Evolutionary conservation across 176 grass and related monocot species (phyloP), one percentile per base, ranked within the genome.

Genomic region (Puya raimondii): DNA sequence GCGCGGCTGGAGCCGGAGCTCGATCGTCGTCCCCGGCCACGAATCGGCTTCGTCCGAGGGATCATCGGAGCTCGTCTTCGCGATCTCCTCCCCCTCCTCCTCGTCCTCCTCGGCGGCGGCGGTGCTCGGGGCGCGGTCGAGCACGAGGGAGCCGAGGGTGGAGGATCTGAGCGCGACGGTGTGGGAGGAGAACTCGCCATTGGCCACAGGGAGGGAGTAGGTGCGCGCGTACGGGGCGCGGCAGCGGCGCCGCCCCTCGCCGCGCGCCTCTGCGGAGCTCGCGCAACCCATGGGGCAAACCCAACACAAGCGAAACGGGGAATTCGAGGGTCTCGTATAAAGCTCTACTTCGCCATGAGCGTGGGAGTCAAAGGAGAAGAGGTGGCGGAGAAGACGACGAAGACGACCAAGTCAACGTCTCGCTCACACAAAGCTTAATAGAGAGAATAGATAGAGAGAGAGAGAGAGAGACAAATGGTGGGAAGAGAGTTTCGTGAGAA

Each of bases 241-340:
- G 79, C 79, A 68, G 42, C 81, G 65, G 10, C 74, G 82, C 74
- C 80, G 82, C 73, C 90, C 89, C 58, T 78, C 80, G 64, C 85
- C 82, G 48, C 29, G 29, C 3, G 86, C 89, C 71, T 90, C 87
- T 71, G 86, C 86, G 0, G 94, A 99, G 70, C 69, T 93, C 69
- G 87, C 79, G 84, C 94, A 99, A 61, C 94, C 94, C 94, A 99
- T 99, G 80, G 48, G 33, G 25, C 25, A 26, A 26, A 26, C 1
- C 25, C 25, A 26, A 26, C 25, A 26, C 25, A 2, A 26, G 33
- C 4, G 33, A 42, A 42, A 5, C 0, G 33, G 33, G 33, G 33
- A 7, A 42, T 42, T 42, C 33, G 33, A 5, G 33, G 33, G 33
- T 42, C 5, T 42, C 33, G 5, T 42, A 7, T 42, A 42, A 42